Evolutionary conservation across 768 basidiomycete species (phyloP).

Genomic region (Boletus subparvulus): DNA sequence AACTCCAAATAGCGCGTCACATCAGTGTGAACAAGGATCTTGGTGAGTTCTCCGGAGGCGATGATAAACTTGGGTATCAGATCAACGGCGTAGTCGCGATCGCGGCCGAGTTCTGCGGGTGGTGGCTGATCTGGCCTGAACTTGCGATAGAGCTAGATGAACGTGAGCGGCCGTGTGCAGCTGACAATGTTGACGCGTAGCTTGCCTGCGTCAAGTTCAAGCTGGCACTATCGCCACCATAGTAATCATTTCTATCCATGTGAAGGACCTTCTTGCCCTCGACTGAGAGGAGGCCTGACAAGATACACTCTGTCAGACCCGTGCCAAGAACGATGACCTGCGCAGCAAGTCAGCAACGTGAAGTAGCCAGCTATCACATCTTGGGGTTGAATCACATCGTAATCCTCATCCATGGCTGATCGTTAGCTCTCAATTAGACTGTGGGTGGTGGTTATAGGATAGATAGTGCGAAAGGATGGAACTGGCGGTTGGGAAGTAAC

Average conservation of each 20-base stretch:
- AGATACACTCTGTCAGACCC: conserved; percentile 96
- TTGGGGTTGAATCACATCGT: conserved; percentile 63
- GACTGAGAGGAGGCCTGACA: conserved; percentile 96
- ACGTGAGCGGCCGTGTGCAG: conserved; percentile 14
- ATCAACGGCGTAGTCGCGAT: conserved; percentile 97
- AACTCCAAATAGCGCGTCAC: conserved; percentile 99
- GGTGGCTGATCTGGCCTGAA: conserved; percentile 78
- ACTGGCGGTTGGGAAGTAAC: conserved; percentile 17
- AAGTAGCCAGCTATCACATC: conserved; percentile 13
- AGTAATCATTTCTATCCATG: conserved; percentile 99
- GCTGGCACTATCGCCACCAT: conserved; percentile 96
- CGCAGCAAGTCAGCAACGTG: conserved; percentile 15
- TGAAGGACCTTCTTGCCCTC: conserved; percentile 99
- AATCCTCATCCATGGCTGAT: conserved; percentile 93
- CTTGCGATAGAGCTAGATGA: conserved; percentile 85
- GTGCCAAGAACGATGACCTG: conserved; percentile 94
- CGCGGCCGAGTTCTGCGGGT: conserved; percentile 86
- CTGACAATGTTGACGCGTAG: conserved; percentile 7
- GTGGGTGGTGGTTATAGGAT: conserved; percentile 9
- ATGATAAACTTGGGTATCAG: conserved; percentile 99
- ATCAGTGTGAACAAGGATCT: conserved; percentile 98
- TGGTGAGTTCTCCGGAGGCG: conserved; percentile 94
- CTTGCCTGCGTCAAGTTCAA: conserved; percentile 94
- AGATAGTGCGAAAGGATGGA: conserved; percentile 2
- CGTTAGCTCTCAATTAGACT: conserved; percentile 12